phyloP scores from a whole-genome alignment of 1,284 basidiomycete genomes.

The Naganishia sp. region DNA sequence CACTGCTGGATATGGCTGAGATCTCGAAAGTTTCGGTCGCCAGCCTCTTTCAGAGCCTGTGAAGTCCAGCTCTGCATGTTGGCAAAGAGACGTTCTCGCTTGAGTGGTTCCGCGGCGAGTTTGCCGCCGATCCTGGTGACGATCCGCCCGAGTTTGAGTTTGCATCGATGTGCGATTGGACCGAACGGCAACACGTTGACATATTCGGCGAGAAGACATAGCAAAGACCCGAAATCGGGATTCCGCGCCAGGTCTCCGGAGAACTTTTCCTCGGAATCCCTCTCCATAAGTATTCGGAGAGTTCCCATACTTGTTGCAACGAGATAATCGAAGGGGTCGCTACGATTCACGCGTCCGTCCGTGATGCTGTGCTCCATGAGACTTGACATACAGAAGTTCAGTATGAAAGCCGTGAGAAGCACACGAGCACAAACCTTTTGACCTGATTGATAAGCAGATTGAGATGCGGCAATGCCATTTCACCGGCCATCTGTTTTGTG shows the following conservation, averaged over 20 bases:
- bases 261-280: conserved; percentile 16
- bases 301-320: conserved; percentile 27
- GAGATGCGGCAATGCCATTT: conserved; percentile 27
- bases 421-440: conserved; percentile 2
- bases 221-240: conserved; percentile 12
- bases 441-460: conserved; percentile 26
- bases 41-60: conserved; percentile 8
- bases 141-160: conserved; percentile 22
- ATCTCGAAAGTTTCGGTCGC: conserved; percentile 18
- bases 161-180: conserved; percentile 24
- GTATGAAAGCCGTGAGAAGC: background rate
- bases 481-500: conserved; percentile 29
- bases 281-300: conserved; percentile 16
- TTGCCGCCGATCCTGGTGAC: conserved; percentile 19
- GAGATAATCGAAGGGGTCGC: conserved; percentile 29
- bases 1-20: conserved; percentile 23
- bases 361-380: conserved; percentile 30
- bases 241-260: conserved; percentile 14
- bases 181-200: conserved; percentile 22
- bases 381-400: conserved; percentile 5
- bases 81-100: conserved; percentile 14
- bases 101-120: conserved; percentile 5
- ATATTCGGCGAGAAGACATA: conserved; percentile 20
- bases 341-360: conserved; percentile 27
- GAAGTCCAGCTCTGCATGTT: conserved; percentile 24